Base-by-base conservation (phyloP, 2,329 filamentous ascomycete species). In the Sclerotinia minor region DNA sequence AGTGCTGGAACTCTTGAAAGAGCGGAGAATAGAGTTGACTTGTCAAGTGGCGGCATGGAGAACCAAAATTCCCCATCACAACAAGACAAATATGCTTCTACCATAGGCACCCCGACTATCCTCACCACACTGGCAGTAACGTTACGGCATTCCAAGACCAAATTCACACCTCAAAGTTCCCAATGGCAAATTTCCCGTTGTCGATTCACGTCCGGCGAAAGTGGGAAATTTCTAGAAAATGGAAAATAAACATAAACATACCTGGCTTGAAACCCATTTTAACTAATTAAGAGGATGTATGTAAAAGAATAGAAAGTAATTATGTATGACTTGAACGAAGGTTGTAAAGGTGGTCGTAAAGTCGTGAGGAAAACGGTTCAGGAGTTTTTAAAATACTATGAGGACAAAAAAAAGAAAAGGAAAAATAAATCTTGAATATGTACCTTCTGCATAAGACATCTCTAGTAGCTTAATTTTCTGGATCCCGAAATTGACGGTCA, bases 231-330 rank as follows among this genome's bases (percentile, higher is more conserved):
- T 24, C 3, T 35, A 32, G 47, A 17, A 54, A 53, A 65, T 60
- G 65, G 45, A 58, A 67, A 59, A 57, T 64, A 54, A 65, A 69
- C 47, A 55, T 47, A 32, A 64, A 79, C 79, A 44, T 79, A 80
- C 79, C 79, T 65, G 76, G 72, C 69, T 77, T 76, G 78, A 79
- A 79, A 73, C 70, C 70, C 79, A 80, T 80, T 65, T 76, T 80
- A 77, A 71, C 69, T 72, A 71, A 74, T 76, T 73, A 74, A 71
- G 71, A 61, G 32, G 49, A 63, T 50, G 52, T 59, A 58, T 45
- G 24, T 35, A 11, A 32, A 58, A 26, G 15, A 38, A 65, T 15
- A 35, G 32, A 35, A 58, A 54, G 64, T 15, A 21, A 61, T 61
- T 67, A 53, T 50, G 9, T 47, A 45, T 55, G 38, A 24, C 9